Base-by-base conservation (phyloP, 106 monocot species). In the Dendrobium officinale region DNA sequence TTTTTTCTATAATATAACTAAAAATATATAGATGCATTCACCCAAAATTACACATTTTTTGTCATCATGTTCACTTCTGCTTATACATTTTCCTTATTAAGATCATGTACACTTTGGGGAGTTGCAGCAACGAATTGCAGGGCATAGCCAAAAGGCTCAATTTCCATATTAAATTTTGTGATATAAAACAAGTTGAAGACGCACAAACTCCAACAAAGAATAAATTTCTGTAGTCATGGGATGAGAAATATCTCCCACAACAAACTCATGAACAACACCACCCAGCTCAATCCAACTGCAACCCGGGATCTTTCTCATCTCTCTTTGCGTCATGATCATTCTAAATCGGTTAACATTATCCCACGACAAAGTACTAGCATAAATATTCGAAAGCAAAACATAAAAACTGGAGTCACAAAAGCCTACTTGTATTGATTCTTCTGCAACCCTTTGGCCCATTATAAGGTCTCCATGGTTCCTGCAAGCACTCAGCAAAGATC, bases 281-380 rank as follows among this genome's bases (percentile, higher is more conserved):
- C 84, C 87, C 33, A 92, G 72, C 72, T 92, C 92, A 74, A 92
- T 85, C 92, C 89, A 90, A 72, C 92, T 90, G 82, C 86, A 88
- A 4, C 88, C 89, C 29, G 87, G 89, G 58, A 86, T 41, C 72
- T 92, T 89, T 42, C 80, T 84, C 20, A 92, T 22, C 4, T 88
- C 86, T 72, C 67, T 82, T 45, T 87, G 78, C 76, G 74, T 88
- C 89, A 90, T 87, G 4, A 56, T 45, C 64, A 27, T 77, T 45
- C 89, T 77, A 20, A 90, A 68, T 68, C 77, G 83, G 31, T 48
- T 78, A 20, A 77, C 88, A 61, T 88, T 85, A 51, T 48, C 78
- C 88, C 90, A 90, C 83, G 87, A 81, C 80, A 85, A 82, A 43
- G 73, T 4, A 6, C 83, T 78, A 49, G 90, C 86, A 82, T 88